Base-by-base conservation (phyloP, 345 rosid species). In the Moricandia arvensis region DNA sequence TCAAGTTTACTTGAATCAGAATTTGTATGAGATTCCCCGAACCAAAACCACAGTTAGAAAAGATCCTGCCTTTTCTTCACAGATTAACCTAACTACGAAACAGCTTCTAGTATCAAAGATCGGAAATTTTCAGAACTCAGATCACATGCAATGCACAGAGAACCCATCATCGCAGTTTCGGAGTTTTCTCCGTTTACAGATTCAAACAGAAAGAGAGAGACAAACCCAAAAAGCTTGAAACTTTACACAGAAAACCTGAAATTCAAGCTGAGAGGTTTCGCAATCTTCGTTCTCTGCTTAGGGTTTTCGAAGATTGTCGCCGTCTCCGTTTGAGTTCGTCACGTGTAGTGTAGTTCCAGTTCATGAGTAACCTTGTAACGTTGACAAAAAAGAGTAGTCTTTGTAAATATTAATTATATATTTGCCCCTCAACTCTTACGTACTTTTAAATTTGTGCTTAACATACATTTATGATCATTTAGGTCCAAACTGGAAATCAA, bases 301-400 rank as follows among this genome's bases (percentile, higher is more conserved):
- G 68, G 75, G 68, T 47, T 71, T 71, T 24, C 16, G 27, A 58
- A 59, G 55, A 58, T 69, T 55, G n/a, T 10, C 12, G 49, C 60
- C 60, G 60, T 31, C 16, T 63, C 8, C 43, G 31, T 17, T 53
- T 60, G 37, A 45, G 0, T 59, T 43, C 66, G 29, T 43, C 66
- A 0, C 63, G 53, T 17, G 13, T 13, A 27, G 59, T 21, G 17
- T 53, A 29, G 38, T 67, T 4, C 47, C 16, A 38, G 24, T 38
- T 5, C 3, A 10, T 67, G 68, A 75, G 17, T 59, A 21, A n/a
- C 7, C 7, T 45, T 45, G 51, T 45, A 1, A 5, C 13, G 51
- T 45, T 45, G 8, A 45, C 51, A 4, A n/a, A 4, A 13, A n/a
- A 4, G 51, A 13, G 17, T 45, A 13, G 4, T 45, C 51, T 45